Base-by-base conservation (phyloP, 1,284 basidiomycete genomes). In the Boletus smithii region DNA sequence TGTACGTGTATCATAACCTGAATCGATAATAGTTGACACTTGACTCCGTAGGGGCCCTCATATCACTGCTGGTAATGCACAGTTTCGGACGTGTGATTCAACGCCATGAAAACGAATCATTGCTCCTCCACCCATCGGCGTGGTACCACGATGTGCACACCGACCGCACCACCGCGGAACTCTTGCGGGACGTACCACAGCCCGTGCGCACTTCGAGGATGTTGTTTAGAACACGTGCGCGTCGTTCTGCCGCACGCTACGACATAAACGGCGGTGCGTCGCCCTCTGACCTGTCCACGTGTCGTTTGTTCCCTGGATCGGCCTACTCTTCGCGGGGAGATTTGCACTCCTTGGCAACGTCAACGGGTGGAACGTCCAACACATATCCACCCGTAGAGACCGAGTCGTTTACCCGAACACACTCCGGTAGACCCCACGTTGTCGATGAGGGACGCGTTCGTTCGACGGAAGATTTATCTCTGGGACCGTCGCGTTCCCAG, bases 61-160 rank as follows among this genome's bases (percentile, higher is more conserved):
- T 83, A 22, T 84, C 82, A 0, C 38, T 78, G 13, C 68, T 83
- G 38, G 74, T 77, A 6, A 73, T 83, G 49, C 79, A 83, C 53
- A 83, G 79, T 59, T 83, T 81, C 58, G 71, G 75, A 34, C 73
- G 80, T 24, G 82, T 83, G 9, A 73, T 84, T 17, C 72, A 69
- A 16, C 74, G 82, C n/a, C 79, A 84, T 55, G 83, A 85, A 60
- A 67, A 73, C 34, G 82, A 85, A 48, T 73, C 74, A 1, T 61
- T 81, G 24, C 59, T 83, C 13, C 75, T 76, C 47, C 71, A 77
- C 49, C 74, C 78, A 3, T 64, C 68, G 5, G 66, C 71, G 13
- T 79, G 74, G 67, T 65, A 71, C 44, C 62, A 47, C n/a, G 48
- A 60, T 23, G n/a, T 57, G 6, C 34, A 49, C 27, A 57, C 58